phyloP scores from a whole-genome alignment of 805 yeast species.

The Scheffersomyces coipomensis region DNA sequence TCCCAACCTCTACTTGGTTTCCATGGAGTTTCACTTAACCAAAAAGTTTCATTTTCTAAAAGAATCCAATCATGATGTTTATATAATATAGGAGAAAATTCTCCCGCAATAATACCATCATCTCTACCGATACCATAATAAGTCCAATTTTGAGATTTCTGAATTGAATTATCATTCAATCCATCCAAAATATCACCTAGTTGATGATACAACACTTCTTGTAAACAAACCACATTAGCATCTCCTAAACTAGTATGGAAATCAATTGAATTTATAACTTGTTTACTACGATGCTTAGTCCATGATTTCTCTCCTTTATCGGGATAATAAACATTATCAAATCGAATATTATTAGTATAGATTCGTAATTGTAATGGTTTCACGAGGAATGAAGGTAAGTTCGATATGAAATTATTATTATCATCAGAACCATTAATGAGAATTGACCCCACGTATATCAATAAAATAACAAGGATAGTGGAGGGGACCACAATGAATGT shows the following conservation, averaged over 20 bases:
- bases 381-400: neutral
- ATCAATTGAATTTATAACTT: slow-evolving; percentile 37
- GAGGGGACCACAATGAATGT: neutral
- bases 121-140: slow-evolving; percentile 38
- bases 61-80: slow-evolving; percentile 29
- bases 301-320: slow-evolving; percentile 45
- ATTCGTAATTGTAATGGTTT: slow-evolving; percentile 15
- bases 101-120: slow-evolving; percentile 30
- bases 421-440: neutral
- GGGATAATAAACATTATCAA: slow-evolving; percentile 30
- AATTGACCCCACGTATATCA: too few species aligned
- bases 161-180: slow-evolving; percentile 14
- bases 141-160: slow-evolving; percentile 21
- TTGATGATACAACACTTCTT: slow-evolving; percentile 40
- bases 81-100: slow-evolving; percentile 37
- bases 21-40: slow-evolving; percentile 42
- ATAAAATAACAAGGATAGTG: too few species aligned
- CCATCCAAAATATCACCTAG: slow-evolving; percentile 28
- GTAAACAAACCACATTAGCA: slow-evolving; percentile 41
- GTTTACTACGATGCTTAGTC: slow-evolving; percentile 34
- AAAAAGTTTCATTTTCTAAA: slow-evolving; percentile 29
- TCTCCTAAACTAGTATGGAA: slow-evolving; percentile 14
- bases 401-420: neutral
- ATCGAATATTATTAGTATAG: slow-evolving; percentile 48
- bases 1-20: slow-evolving; percentile 43